Evolutionary conservation across 495 filamentous ascomycete genomes (phyloP), one percentile per base, ranked within the genome.

Genomic region (Penicillium taxi): DNA sequence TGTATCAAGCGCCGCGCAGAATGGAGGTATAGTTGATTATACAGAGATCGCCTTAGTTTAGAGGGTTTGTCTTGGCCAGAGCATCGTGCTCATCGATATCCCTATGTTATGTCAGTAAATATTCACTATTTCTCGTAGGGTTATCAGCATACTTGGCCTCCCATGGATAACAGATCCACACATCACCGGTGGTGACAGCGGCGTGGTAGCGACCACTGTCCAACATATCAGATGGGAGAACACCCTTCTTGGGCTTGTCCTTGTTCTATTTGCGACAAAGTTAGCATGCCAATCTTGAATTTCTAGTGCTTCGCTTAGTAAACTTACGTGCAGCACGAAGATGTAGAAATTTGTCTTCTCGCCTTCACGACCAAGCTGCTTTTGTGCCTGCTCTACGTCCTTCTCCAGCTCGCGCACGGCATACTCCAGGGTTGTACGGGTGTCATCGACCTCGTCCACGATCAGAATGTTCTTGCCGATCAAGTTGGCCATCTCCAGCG

Each of bases 91-190:
- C 82, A 19, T 96, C 91, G 48, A 96, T 96, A 60, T 96, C 84
- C 46, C 78, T 82, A 38, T 42, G 20, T 19, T 21, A 41, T 45
- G 33, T 51, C 32, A 46, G 39, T 12, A 17, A 33, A 8, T 12
- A 11, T 16, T 28, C 33, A 21, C 12, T 14, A 36, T 29, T 22
- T 35, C 39, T 2, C 1, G 14, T 13, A 18, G 15, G 8, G 46
- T 11, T 42, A 27, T 20, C n/a, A 13, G 70, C 77, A 33, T 70
- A 83, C 66, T 67, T 84, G 26, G 93, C 91, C 66, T 98, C 91
- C 91, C 91, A 98, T n/a, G 91, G 91, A 62, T 99, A 99, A 70
- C 85, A 91, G 55, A 96, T 96, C 91, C 91, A 99, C 37, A 86
- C 81, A 67, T 99, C 90, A 15, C 73, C 74, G 14, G 90, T 85